Conservation (phyloP, 148 eudicot species). For the Limonium bicolor region DNA sequence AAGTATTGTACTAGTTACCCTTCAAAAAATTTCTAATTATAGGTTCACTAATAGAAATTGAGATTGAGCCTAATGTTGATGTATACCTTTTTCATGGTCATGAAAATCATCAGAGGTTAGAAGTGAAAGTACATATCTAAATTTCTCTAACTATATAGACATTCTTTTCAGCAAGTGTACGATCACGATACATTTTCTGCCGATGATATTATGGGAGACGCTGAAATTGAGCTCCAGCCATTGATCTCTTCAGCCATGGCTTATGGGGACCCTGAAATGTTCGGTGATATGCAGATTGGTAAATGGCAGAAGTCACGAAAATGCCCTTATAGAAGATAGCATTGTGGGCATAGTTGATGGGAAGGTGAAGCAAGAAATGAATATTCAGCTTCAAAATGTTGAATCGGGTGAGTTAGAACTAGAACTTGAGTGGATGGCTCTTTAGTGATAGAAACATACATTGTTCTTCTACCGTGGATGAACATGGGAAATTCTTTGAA, state of each 20-base stretch:
- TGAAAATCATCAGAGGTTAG: too few species aligned
- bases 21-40: too few species aligned
- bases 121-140: too few species aligned
- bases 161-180: conserved; percentile 71
- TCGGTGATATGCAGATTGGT: conserved; percentile 84
- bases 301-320: conserved; percentile 80
- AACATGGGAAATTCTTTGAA: too few species aligned
- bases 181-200: conserved; percentile 91
- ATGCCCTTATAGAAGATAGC: conserved; percentile 68
- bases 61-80: too few species aligned
- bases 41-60: too few species aligned
- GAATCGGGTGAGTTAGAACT: conserved; percentile 66
- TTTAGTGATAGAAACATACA: conserved; percentile 54
- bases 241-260: conserved; percentile 88
- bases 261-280: conserved; percentile 65
- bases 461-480: too few species aligned
- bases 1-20: too few species aligned
- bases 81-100: too few species aligned
- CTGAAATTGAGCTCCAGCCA: conserved; percentile 82
- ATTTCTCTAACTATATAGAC: too few species aligned
- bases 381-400: conserved; percentile 83
- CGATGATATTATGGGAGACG: conserved; percentile 95
- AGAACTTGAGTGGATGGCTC: conserved; percentile 81
- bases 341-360: conserved; percentile 62
- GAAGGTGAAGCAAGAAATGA: conserved; percentile 43